Evolutionary conservation across 176 grass and related monocot genomes (phyloP).

Genomic region (Aegilops sharonensis): DNA sequence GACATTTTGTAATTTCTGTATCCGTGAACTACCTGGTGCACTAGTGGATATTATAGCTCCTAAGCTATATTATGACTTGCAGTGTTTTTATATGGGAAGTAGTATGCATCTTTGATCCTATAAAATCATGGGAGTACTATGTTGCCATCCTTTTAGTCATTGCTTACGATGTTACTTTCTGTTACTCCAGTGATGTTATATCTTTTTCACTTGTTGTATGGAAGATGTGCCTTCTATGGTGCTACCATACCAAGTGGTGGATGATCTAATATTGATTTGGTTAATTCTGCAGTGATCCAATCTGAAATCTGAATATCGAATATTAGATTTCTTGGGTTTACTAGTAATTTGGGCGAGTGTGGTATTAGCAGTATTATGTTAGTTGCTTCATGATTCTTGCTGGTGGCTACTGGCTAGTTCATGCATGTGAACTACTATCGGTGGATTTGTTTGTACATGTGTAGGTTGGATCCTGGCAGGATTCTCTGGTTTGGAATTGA

Average conservation of each 20-base stretch:
- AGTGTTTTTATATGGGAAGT: neutral
- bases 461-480: conserved; percentile 39
- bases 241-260: neutral
- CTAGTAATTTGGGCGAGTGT: neutral
- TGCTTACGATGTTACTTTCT: neutral
- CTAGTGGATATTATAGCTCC: neutral
- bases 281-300: conserved; percentile 1
- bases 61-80: neutral
- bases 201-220: neutral
- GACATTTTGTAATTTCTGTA: neutral
- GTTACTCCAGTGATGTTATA: neutral
- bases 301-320: neutral
- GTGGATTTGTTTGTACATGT: conserved; percentile 39
- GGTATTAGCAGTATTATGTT: neutral
- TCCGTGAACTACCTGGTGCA: neutral
- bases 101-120: neutral
- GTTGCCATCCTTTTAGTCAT: neutral
- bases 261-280: neutral
- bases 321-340: neutral
- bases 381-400: neutral
- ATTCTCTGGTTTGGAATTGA: conserved; percentile 41
- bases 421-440: neutral
- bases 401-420: neutral
- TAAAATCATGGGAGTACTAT: neutral
- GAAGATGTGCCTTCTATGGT: neutral